phyloP scores from a whole-genome alignment of 108 stramenopile species.

The Aurantiochytrium sp. region DNA sequence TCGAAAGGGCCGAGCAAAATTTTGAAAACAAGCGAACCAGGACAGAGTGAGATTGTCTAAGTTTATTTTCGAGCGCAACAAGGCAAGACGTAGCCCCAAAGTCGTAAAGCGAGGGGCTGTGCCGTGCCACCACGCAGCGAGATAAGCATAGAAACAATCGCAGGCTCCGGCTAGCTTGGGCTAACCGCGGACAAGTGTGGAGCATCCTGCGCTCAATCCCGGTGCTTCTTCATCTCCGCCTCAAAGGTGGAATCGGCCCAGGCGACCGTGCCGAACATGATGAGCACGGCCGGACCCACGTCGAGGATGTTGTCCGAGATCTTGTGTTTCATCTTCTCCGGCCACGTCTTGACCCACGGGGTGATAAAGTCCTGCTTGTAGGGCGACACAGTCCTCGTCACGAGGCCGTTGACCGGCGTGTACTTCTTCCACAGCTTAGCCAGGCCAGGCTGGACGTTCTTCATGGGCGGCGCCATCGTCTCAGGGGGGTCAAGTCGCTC shows the following conservation, averaged over 20 bases:
- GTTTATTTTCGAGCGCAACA: too few relatives aligned
- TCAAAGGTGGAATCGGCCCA: conserved; percentile 13
- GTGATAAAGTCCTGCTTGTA: conserved; percentile 28
- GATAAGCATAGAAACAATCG: too few relatives aligned
- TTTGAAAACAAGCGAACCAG: too few relatives aligned
- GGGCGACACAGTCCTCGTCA: conserved; percentile 1
- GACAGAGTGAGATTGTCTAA: too few relatives aligned
- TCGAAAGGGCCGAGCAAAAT: too few relatives aligned
- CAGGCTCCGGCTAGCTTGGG: too few relatives aligned
- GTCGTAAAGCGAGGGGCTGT: too few relatives aligned
- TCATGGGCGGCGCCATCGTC: neutral
- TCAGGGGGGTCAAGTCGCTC: neutral
- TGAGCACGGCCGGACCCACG: neutral
- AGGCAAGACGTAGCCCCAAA: too few relatives aligned
- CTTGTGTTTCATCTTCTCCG: conserved; percentile 32
- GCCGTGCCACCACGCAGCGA: too few relatives aligned
- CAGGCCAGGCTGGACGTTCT: neutral
- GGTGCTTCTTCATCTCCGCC: conserved; percentile 12
- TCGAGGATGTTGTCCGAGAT: conserved; percentile 5
- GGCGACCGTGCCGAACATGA: neutral
- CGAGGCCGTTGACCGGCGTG: neutral
- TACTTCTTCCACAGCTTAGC: conserved; percentile 27
- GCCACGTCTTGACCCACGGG: conserved; percentile 28
- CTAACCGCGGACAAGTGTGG: too few relatives aligned
- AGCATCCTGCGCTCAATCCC: neutral